Conservation (phyloP, 2,329 filamentous ascomycete genomes). For the Bipolaris oryzae region DNA sequence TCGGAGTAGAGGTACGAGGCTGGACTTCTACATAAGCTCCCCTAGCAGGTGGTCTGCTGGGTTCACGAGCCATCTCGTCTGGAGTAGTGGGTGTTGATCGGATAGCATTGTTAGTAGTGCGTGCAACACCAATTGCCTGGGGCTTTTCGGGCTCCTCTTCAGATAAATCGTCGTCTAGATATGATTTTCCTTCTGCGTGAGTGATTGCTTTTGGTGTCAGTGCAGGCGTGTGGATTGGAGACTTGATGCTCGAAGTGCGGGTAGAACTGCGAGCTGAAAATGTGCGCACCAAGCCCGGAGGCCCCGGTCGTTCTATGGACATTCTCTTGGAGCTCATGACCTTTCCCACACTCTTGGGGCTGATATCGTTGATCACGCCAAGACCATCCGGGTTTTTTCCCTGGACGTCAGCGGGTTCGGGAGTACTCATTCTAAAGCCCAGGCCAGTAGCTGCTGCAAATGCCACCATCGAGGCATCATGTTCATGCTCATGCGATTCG, state of each 20-base stretch:
- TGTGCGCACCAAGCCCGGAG: slow-evolving; percentile 43
- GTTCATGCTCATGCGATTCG: slow-evolving; percentile 20
- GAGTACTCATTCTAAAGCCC: slow-evolving; percentile 34
- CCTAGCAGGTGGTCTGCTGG: slow-evolving; percentile 26
- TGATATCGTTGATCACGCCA: slow-evolving; percentile 27
- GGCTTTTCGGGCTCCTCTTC: slow-evolving; percentile 35
- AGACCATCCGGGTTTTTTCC: slow-evolving; percentile 23
- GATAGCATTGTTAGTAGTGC: slow-evolving; percentile 50
- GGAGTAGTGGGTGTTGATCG: slow-evolving; percentile 37
- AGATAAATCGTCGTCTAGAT: slow-evolving; percentile 35
- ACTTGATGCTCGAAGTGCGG: slow-evolving; percentile 36
- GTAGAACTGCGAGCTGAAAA: slow-evolving; percentile 41
- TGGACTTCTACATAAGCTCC: slow-evolving; percentile 38
- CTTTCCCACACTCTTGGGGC: slow-evolving; percentile 34
- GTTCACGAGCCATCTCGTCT: slow-evolving; percentile 20
- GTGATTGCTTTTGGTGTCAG: slow-evolving; percentile 21
- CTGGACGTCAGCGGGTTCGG: slow-evolving; percentile 18
- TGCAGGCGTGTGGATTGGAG: slow-evolving; percentile 27
- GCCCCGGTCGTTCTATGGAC: slow-evolving; percentile 44
- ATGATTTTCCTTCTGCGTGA: slow-evolving; percentile 32
- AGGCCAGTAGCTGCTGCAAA: slow-evolving; percentile 42
- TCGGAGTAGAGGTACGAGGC: slow-evolving; percentile 33
- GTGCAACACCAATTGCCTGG: slow-evolving; percentile 51
- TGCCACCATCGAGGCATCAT: slow-evolving; percentile 39
- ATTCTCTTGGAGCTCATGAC: slow-evolving; percentile 45